Conservation (phyloP, 169 alveolate species). For the Plasmodium sp. region DNA sequence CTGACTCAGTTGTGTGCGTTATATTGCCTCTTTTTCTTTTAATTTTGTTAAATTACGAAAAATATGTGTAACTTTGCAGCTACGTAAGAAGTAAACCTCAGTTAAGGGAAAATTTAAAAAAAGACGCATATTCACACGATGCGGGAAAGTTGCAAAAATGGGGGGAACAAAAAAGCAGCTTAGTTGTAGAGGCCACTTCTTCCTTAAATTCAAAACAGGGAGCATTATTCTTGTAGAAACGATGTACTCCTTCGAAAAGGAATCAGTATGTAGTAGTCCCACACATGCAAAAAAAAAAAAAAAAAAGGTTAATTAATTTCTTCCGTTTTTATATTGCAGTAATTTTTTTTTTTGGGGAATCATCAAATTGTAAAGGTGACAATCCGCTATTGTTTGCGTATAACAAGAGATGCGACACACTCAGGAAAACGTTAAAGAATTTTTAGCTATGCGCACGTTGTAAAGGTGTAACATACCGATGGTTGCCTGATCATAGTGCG, state of each 20-base stretch:
- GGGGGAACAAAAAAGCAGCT: not conserved
- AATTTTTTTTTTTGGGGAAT: not conserved
- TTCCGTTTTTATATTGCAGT: not conserved
- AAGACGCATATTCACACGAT: not conserved
- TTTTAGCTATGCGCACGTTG: not conserved
- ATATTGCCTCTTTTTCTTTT: not conserved
- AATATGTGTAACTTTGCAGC: not conserved
- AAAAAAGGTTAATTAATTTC: too few species aligned
- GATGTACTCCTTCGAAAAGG: not conserved
- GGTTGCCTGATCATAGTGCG: not conserved
- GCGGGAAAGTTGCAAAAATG: not conserved
- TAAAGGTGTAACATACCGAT: not conserved
- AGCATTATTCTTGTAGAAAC: not conserved
- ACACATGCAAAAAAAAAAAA: not conserved
- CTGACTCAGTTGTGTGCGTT: too few species aligned
- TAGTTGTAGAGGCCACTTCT: not conserved
- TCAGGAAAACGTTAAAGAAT: not conserved
- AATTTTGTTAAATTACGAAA: not conserved
- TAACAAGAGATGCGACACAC: not conserved
- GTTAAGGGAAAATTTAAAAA: not conserved
- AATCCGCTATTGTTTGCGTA: not conserved
- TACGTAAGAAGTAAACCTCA: not conserved
- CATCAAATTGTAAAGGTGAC: not conserved
- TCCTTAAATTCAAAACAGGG: not conserved
- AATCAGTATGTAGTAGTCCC: not conserved